Evolutionary conservation across 345 rosid genomes (phyloP), one percentile per base, ranked within the genome.

Genomic region (Eucalyptus pauciflora): DNA sequence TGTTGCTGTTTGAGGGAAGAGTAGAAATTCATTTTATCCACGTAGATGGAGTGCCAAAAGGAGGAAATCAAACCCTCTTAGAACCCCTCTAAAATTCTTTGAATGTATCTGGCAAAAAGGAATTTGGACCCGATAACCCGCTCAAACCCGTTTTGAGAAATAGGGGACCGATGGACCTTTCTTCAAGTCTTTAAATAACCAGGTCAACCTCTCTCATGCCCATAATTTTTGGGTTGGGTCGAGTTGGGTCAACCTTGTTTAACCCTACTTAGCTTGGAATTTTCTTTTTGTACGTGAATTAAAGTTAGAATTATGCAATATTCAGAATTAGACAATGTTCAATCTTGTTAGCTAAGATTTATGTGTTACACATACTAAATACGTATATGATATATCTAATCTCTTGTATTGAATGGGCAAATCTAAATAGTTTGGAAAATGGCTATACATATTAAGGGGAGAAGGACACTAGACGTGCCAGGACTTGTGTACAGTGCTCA

Each of bases 401-500:
- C 62, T 24, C 62, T 56, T 2, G 29, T 25, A 56, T 56, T 56
- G 62, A 56, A 56, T 56, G 29, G 29, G 13, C 6, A 25, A 56
- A 56, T 56, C 13, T 56, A 56, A 56, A 24, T 56, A 56, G 29
- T 56, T 24, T 56, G 13, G 62, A 56, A 56, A 56, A 56, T 56
- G 62, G 29, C 62, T 56, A 10, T 24, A 56, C 62, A 56, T 24
- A 56, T 52, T 52, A 17, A 17, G 56, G 56, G 56, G 56, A 51
- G 10, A 52, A 20, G 10, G 25, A 52, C 58, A 52, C 58, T 20
- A 7, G 5, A 52, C 5, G 0, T 20, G 25, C 2, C 5, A 52
- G 18, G 25, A 52, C 25, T 52, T 52, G 0, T 52, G 58, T 52
- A 2, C 0, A 3, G 25, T 52, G 0, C 2, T 52, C 25, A 52